Percentiles rank a stretch among this genome's conserved stretches.
These are phyloP conservation scores for Podila epicladia DNA, from an alignment of 192 early-diverging fungal genomes.

Conservation along the genomic window DNA sequence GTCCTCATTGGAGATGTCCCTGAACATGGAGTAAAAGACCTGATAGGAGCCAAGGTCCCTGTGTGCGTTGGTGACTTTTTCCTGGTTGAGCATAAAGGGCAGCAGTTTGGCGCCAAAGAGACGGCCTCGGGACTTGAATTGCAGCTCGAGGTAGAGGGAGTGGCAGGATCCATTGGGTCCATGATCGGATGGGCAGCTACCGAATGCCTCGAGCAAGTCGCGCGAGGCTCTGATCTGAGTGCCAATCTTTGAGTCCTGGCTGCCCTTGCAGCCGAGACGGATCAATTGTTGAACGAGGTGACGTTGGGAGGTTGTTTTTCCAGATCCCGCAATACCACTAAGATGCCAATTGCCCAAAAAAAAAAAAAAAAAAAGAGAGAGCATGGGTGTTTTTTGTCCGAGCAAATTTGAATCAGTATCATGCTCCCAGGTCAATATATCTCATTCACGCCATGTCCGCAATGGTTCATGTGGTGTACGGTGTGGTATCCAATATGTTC, in stretches of 20 bases:
- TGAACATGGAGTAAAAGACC: constrained; percentile 88
- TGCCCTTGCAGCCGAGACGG: constrained; percentile 72
- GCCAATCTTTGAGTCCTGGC: constrained; percentile 79
- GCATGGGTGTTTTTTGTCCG: no score
- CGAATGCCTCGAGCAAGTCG: constrained; percentile 85
- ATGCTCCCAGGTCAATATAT: background rate
- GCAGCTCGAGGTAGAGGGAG: constrained; percentile 87
- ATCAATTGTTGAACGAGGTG: constrained; percentile 81
- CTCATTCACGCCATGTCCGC: background rate
- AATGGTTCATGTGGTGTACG: background rate
- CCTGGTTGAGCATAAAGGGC: constrained; percentile 73
- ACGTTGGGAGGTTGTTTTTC: constrained; percentile 82
- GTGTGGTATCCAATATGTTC: no score
- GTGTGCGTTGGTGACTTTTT: constrained; percentile 67
- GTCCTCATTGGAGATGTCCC: constrained; percentile 74
- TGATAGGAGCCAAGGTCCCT: constrained; percentile 70
- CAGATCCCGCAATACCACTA: constrained; percentile 87
- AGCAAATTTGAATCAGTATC: background rate
- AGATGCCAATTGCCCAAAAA: constrained; percentile 16
- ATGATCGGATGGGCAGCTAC: constrained; percentile 67
- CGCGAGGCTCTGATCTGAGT: constrained; percentile 74
- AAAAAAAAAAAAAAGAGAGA: constrained; percentile 3
- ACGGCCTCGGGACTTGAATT: constrained; percentile 85
- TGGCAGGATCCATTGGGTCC: constrained; percentile 77
- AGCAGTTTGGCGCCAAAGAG: constrained; percentile 85